Evolutionary conservation across 2,329 filamentous ascomycete species (phyloP), one percentile per base, ranked within the genome.

Genomic region (Ophiostoma sp.): DNA sequence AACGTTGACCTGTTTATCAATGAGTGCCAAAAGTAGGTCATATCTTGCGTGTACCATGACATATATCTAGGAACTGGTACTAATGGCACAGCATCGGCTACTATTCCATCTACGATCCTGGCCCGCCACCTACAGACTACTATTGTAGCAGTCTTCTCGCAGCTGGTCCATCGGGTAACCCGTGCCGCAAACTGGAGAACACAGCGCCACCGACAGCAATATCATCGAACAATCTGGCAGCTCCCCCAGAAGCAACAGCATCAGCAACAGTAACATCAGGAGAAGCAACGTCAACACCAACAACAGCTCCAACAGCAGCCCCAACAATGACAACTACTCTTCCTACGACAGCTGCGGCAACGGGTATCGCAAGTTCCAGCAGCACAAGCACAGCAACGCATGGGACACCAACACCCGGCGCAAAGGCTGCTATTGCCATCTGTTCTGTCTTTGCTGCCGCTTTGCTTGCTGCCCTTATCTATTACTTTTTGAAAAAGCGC

Each of bases 1-100:
- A 83, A 79, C 72, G 80, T 85, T 66, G 81, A 84, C 72, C 77
- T 77, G 73, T 76, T 85, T 69, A 83, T 85, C 75, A 82, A 80
- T 72, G 75, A 76, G 67, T 86, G 83, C 68, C 77, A 81, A 73
- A 80, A 80, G 84, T 85, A 76, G 75, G 79, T 71, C 4, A 42
- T 41, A 2, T 27, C 27, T 4, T 12, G 41, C 36, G 9, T 64
- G 18, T 58, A 9, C 55, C 9, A 6, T 66, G 52, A 0, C 5
- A 18, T 7, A 9, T 64, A 4, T 41, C 5, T 14, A 52, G 8
- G 16, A 41, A 9, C 47, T 40, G 0, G 2, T 18, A 38, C 62
- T 60, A 27, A 67, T 27, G 6, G 14, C 5, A 27, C 65, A 78
- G 78, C 66, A 73, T 76, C 63, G 77, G 76, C 3, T 74, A 75